Percentiles rank a stretch among this genome's conserved stretches.
These are phyloP conservation scores for Spergularia bocconei DNA, from an alignment of 148 eudicot genomes.

Conservation along the genomic window DNA sequence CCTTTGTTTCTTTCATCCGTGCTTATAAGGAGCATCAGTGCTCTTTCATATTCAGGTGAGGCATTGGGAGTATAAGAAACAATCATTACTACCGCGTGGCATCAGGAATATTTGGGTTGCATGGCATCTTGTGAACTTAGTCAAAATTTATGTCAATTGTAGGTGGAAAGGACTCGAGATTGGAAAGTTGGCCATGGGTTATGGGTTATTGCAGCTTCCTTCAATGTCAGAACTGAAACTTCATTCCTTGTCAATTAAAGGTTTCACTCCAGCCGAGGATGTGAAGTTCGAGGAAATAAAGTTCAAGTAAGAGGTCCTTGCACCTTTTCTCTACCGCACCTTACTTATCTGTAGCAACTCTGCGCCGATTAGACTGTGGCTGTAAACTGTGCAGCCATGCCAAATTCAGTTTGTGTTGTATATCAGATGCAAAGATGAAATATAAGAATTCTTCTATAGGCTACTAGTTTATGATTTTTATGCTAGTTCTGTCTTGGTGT, in stretches of 20 bases:
- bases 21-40: constrained; percentile 96
- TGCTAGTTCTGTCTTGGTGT: no score
- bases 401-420: no score
- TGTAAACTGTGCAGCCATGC: no score
- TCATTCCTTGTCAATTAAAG: constrained; percentile 60
- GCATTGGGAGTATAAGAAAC: not conserved
- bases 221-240: constrained; percentile 73
- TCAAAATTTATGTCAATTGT: constrained; percentile 7
- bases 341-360: not conserved
- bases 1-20: constrained; percentile 80
- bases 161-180: constrained; percentile 90
- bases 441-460: no score
- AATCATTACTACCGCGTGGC: no score
- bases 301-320: constrained; percentile 58
- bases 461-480: no score
- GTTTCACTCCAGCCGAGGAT: constrained; percentile 66
- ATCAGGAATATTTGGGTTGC: not conserved
- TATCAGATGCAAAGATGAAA: no score
- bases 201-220: constrained; percentile 85
- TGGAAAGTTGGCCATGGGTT: constrained; percentile 95
- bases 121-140: not conserved
- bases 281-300: constrained; percentile 77
- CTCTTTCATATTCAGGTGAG: constrained; percentile 72
- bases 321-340: constrained; percentile 1
- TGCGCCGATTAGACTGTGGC: not conserved